These are phyloP conservation scores for Wickerhamomyces bovis DNA, from an alignment of 805 yeast species.

Conservation along the genomic window DNA sequence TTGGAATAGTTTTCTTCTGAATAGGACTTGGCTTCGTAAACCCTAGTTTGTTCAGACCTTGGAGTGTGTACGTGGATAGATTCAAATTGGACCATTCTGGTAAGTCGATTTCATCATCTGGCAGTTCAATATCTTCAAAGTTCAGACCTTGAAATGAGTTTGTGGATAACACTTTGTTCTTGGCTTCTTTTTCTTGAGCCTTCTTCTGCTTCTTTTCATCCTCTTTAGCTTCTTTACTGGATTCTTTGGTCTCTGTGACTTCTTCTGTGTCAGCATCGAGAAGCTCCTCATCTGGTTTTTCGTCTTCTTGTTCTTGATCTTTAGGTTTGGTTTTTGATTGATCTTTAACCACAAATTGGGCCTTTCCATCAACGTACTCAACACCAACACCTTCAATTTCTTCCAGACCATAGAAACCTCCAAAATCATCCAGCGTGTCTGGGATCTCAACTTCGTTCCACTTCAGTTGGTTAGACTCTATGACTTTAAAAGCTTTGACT, in stretches of 20 bases:
- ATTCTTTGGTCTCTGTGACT: conserved; percentile 18
- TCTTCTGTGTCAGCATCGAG: conserved; percentile 10
- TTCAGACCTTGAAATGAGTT: conserved; percentile 21
- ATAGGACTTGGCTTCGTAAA: conserved; percentile 78
- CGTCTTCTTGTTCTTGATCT: conserved; percentile 17
- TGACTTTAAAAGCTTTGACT: conserved; percentile 20
- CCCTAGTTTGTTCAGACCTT: conserved; percentile 52
- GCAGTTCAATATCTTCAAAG: conserved; percentile 28
- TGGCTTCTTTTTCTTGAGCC: conserved; percentile 13
- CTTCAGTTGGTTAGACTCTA: conserved; percentile 44
- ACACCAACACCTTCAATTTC: conserved; percentile 93
- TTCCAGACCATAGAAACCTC: conserved; percentile 88
- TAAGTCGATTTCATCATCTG: conserved; percentile 34
- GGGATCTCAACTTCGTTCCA: conserved; percentile 87
- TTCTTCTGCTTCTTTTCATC: conserved; percentile 17
- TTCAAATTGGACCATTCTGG: conserved; percentile 54
- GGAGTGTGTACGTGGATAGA: conserved; percentile 50
- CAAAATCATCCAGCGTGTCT: conserved; percentile 78
- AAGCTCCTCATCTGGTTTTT: conserved; percentile 17
- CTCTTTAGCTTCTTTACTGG: conserved; percentile 8
- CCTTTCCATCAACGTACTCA: conserved; percentile 61
- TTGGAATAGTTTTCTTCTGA: conserved; percentile 71
- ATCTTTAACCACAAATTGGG: conserved; percentile 47
- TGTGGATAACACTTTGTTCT: conserved; percentile 13
- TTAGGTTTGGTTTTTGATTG: conserved; percentile 19